A percentile compares a stretch with the other conserved stretches of the same genome.
Conservation (phyloP, 306 rosid species). For the barrel medic (Medicago truncatula) region MtrunA17r5.0-ANR NC_053042.1:35289001-35289500, state of each 20-base stretch:
- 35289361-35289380: slow-evolving; percentile 19
- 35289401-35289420: slow-evolving; percentile 17
- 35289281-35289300: slow-evolving; percentile 1
- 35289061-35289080: not conserved
- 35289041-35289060: not conserved
- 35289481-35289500: not conserved
- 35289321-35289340: slow-evolving; percentile 26
- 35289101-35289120: not conserved
- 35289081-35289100: not conserved
- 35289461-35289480: not conserved
- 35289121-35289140: too few relatives aligned
- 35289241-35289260: slow-evolving; percentile 21
- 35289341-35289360: slow-evolving; percentile 39
- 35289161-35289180: slow-evolving; percentile 1
- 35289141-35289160: not conserved
- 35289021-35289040: not conserved
- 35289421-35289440: slow-evolving; percentile 32
- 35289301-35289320: slow-evolving; percentile 23
- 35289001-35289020: not conserved
- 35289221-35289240: slow-evolving; percentile 43
- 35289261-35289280: not conserved
- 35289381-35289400: slow-evolving; percentile 20
- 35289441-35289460: slow-evolving; percentile 2
- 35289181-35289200: slow-evolving; percentile 6
- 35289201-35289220: slow-evolving; percentile 18